Evolutionary conservation across 805 yeast species (phyloP).

Genomic region (Candida glaebosa): DNA sequence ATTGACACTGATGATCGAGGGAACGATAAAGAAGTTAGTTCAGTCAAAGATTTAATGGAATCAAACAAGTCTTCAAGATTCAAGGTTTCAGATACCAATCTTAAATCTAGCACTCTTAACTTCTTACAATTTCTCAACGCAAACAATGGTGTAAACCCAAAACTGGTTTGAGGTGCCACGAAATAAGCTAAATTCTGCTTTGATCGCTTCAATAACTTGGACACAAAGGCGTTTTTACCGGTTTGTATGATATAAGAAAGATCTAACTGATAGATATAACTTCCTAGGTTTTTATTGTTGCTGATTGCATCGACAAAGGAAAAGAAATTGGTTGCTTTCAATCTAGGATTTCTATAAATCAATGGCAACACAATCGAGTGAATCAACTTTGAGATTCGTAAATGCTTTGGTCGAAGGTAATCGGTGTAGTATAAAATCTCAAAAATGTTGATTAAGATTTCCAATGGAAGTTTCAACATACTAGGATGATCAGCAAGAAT

Average conservation of each 20-base stretch:
- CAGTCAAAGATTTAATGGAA: constrained; percentile 60
- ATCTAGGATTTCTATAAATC: constrained; percentile 60
- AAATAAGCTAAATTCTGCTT: constrained; percentile 61
- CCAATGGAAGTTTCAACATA: constrained; percentile 37
- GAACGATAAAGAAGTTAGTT: constrained; percentile 73
- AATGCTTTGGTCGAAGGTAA: constrained; percentile 42
- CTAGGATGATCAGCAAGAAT: constrained; percentile 7
- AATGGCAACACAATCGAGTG: constrained; percentile 59
- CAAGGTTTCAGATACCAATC: constrained; percentile 87
- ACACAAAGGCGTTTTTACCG: constrained; percentile 88
- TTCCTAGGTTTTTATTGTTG: constrained; percentile 48
- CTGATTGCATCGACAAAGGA: constrained; percentile 69
- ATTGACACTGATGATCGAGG: constrained; percentile 85
- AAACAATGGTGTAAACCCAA: constrained; percentile 87
- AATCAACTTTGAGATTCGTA: constrained; percentile 61
- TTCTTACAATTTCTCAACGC: constrained; percentile 69
- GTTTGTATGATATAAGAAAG: constrained; percentile 78
- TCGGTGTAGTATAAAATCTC: constrained; percentile 26
- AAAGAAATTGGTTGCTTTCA: constrained; percentile 65
- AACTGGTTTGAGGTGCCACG: constrained; percentile 91
- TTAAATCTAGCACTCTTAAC: constrained; percentile 65
- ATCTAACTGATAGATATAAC: constrained; percentile 63
- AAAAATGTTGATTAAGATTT: constrained; percentile 29
- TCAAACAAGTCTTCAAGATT: constrained; percentile 75
- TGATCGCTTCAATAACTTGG: constrained; percentile 77